Evolutionary conservation across 2,329 filamentous ascomycete genomes (phyloP), one percentile per base, ranked within the genome.

Genomic region (Tolypocladium endophyticum): DNA sequence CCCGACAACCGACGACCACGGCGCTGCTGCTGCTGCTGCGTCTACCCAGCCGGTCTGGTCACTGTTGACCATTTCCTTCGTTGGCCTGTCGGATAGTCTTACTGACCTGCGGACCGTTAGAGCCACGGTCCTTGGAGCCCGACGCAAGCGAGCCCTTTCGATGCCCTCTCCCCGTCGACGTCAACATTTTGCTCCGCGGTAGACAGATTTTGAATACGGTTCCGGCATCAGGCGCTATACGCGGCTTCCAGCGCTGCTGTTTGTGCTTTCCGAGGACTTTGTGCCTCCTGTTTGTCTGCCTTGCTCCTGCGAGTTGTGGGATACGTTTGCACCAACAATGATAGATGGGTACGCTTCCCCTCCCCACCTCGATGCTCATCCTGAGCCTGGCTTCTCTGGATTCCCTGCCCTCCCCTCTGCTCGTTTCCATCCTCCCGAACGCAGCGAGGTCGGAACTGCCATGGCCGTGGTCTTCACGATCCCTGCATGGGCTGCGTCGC

Each of bases 291-390:
- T 45, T 45, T 12, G 55, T 39, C 43, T 61, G 61, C 63, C 57
- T 66, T 66, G 66, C 63, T 65, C 61, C 59, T 65, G 60, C 60
- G 54, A 59, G 61, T 58, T 59, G 60, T 63, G 60, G 55, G 50
- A 55, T 53, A 33, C 60, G 59, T 59, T 58, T 61, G 52, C 38
- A 64, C 68, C 63, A 66, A 72, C 66, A 63, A 73, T 73, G 72
- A 70, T 72, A 74, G 69, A 76, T 76, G 73, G 74, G 76, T 78
- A 77, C 66, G 76, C 68, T 64, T 68, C 64, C 62, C 61, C 63
- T 36, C 59, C 56, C 66, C 58, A 59, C 68, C 69, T 71, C 73
- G 70, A 74, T 66, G 30, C 55, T 68, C 58, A 67, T 20, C 23
- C 30, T 25, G 43, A 23, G 28, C 55, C 28, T 36, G 14, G n/a